A percentile compares a stretch with the other conserved stretches of the same genome.
phyloP scores from a whole-genome alignment of 2,329 filamentous ascomycete species.

The Verticillium alfalfae region DNA sequence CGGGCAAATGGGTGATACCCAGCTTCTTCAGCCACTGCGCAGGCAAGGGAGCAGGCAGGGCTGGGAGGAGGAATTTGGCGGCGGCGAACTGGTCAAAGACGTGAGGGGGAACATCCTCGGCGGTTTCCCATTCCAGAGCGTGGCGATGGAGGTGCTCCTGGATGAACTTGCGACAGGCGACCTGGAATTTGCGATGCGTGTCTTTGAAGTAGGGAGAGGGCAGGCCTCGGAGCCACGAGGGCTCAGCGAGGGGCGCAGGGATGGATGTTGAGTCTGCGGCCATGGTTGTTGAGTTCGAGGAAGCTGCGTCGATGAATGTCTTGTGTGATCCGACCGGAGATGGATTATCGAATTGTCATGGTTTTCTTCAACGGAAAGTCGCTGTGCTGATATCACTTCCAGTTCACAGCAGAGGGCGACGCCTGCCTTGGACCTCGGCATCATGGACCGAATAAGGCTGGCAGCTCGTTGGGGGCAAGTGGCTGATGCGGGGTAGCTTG shows the following conservation, averaged over 20 bases:
- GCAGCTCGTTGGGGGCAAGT: neutral
- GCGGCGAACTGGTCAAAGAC: constrained; percentile 61
- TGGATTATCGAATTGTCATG: too few species aligned
- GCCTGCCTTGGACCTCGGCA: neutral
- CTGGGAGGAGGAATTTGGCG: constrained; percentile 65
- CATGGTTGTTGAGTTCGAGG: neutral
- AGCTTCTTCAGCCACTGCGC: constrained; percentile 60
- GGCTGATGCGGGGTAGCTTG: neutral
- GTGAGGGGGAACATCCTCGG: constrained; percentile 56
- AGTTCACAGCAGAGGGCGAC: too few species aligned
- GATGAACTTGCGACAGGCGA: constrained; percentile 61
- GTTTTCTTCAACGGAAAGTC: too few species aligned
- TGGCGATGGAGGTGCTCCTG: constrained; percentile 55
- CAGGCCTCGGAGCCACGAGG: constrained; percentile 63
- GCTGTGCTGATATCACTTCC: too few species aligned
- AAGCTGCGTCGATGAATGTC: neutral
- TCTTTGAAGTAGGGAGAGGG: constrained; percentile 67
- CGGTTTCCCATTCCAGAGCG: constrained; percentile 65
- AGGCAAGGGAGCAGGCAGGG: constrained; percentile 63
- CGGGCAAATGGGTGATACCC: constrained; percentile 61
- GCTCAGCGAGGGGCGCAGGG: constrained; percentile 60
- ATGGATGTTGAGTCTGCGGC: constrained; percentile 19
- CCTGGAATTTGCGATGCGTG: constrained; percentile 62
- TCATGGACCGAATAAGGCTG: neutral
- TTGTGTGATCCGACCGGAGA: neutral